Base-by-base conservation (phyloP, 768 basidiomycete genomes). In the Phanerochaete carnosa region DNA sequence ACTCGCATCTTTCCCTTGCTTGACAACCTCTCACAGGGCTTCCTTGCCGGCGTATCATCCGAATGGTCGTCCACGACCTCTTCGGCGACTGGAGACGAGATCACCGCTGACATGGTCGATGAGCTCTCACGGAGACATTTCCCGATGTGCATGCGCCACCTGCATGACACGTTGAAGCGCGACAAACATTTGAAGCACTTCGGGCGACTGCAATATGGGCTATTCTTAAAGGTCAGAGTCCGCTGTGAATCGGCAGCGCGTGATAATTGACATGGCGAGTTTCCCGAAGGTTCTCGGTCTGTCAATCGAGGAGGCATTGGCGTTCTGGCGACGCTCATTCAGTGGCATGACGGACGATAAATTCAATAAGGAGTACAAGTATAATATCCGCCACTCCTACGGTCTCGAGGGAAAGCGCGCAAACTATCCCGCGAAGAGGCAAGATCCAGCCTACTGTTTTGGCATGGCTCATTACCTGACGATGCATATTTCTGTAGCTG, bases 311-410 rank as follows among this genome's bases (percentile, higher is more conserved):
- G 97, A 99, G 74, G 95, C 97, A 1, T 72, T 98, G 50, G 76
- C 82, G 11, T 99, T 97, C 74, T 99, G 97, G 97, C 80, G 93
- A 57, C 91, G 87, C 70, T 88, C 91, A 26, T 97, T 96, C 71
- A 85, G 74, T 63, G 78, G 75, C 28, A 85, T 93, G 57, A 86
- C 88, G 11, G 96, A 98, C 60, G 94, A 98, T 75, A 89, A 94
- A 72, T 99, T 98, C 76, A 96, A 95, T 79, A 99, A 98, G 71
- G 92, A 97, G 70, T 89, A 98, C 81, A 89, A 86, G 67, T 99
- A 99, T 73, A 99, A 98, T 65, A 95, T 99, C 67, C 88, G 96
- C 47, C 97, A 99, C 72, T 88, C 87, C 4, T 99, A 88, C 68
- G 97, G 97, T 37, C 76, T 97, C 55, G 97, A 98, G 71, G 97